Evolutionary conservation across 148 eudicot genomes (phyloP), one percentile per base, ranked within the genome.

Genomic region (Cornus controversa): DNA sequence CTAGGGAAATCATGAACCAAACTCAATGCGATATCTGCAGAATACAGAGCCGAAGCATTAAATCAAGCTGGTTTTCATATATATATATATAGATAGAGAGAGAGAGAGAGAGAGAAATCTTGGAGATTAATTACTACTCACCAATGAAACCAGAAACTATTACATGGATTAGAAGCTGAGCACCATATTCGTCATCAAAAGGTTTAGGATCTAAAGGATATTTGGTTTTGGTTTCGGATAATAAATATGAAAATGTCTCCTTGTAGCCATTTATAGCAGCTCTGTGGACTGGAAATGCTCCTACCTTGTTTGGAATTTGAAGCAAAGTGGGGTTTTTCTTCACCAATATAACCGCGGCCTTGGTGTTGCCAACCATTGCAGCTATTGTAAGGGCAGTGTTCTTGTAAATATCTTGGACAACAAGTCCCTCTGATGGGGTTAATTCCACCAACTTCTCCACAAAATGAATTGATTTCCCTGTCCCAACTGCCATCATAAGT

Each of bases 401-500:
- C 11, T 11, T 11, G 0, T 8, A 8, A 45, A 5, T 45, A 45
- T 45, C 0, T 45, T 2, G 8, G 11, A 45, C 11, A 5, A 11
- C 50, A 8, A 45, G 50, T 45, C 11, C 8, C 50, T 45, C 50
- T 45, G 8, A 8, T 45, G 50, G 50, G 11, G 13, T 45, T 11
- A 45, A 45, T 45, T 45, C 50, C 50, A 45, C 50, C 50, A 45
- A 11, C 1, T 45, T 45, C 7, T 45, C 50, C 11, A 45, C 50
- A 45, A 45, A 45, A 7, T 45, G 50, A 45, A 45, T 31, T 23
- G 74, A 62, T 25, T 16, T 82, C 20, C 74, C 78, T 9, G 80
- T 53, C 60, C 40, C 72, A 64, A 71, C 76, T 8, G 77, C 81
- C 2, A 78, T 1, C 13, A 69, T 67, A 7, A 82, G 71, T 26